Base-by-base conservation (phyloP, 1,284 basidiomycete genomes). In the Heterobasidion occidentale region DNA sequence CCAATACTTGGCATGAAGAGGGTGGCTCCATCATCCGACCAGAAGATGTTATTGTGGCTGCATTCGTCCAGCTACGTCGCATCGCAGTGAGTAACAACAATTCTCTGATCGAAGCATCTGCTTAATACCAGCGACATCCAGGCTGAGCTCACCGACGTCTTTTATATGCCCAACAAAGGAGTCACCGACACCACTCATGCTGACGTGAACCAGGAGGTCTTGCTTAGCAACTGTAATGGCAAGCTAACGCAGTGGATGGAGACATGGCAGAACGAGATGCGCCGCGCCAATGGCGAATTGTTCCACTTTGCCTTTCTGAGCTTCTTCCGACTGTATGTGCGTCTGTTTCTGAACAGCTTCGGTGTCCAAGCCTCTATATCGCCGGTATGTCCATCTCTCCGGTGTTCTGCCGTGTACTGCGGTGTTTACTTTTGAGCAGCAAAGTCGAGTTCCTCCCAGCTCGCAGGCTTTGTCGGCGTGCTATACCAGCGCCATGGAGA, bases 311-410 rank as follows among this genome's bases (percentile, higher is more conserved):
- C 82, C 5, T 83, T 91, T 69, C 73, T 92, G 36, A 79, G 70
- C 61, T 81, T 88, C 64, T 92, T 91, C 76, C 79, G 86, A 53
- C 72, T 88, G 20, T 82, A 92, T 65, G 85, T 88, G 50, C 77
- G 84, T 58, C 73, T 92, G 48, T 92, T 91, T 71, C 71, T 92
- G 63, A 92, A 92, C 68, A 88, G 85, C 60, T 88, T 90, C 67
- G 89, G 86, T 33, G 79, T 91, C 51, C 81, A 86, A 63, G 76
- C 78, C 27, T 78, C 80, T 34, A 77, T 83, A 66, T 68, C 72
- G 54, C 77, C 80, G 59, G 85, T 81, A 62, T 64, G 80, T 68
- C 47, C 17, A 46, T 54, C 57, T 46, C 20, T 53, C 27, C 55
- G 52, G 27, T 51, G 20, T 44, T 12, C n/a, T 20, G 53, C 34